Percentiles rank a stretch among this genome's conserved stretches.
These are phyloP conservation scores for Stemphylium vesicarium DNA, from an alignment of 2,329 filamentous ascomycete genomes.

Conservation along the genomic window DNA sequence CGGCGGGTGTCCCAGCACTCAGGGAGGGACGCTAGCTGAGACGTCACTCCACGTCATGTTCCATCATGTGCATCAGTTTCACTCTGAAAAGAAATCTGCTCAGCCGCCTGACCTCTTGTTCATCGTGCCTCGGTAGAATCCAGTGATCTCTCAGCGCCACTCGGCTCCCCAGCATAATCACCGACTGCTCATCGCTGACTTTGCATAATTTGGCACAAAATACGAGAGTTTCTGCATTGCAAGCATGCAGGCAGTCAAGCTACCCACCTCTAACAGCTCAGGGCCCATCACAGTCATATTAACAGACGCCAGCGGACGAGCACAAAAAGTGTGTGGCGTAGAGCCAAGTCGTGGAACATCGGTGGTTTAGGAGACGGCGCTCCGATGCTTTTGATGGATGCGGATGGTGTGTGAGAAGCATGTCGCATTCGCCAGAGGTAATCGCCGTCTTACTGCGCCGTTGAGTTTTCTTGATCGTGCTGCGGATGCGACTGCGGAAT, in stretches of 20 bases:
- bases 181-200: slow-evolving; percentile 13
- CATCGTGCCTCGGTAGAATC: slow-evolving; percentile 1
- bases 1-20: no score
- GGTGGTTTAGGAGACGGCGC: slow-evolving; percentile 7
- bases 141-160: neutral
- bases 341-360: slow-evolving; percentile 10
- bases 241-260: neutral
- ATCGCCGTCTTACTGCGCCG: slow-evolving; percentile 10
- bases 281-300: neutral
- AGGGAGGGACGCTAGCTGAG: no score
- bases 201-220: slow-evolving; percentile 1
- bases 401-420: slow-evolving; percentile 9
- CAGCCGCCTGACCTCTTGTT: no score
- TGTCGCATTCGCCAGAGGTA: slow-evolving; percentile 8
- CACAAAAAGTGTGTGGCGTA: slow-evolving; percentile 9
- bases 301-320: no score
- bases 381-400: slow-evolving; percentile 12
- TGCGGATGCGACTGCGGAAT: slow-evolving; percentile 7
- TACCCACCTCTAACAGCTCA: neutral
- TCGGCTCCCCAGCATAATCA: slow-evolving; percentile 15
- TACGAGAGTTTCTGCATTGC: neutral
- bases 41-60: no score
- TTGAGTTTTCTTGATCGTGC: slow-evolving; percentile 5
- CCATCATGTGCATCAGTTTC: no score
- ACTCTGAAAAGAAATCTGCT: no score